Percentiles rank a stretch among this genome's conserved stretches.
These are phyloP conservation scores for Boletellus deceptivus DNA, from an alignment of 1,284 basidiomycete species.

Conservation along the genomic window DNA sequence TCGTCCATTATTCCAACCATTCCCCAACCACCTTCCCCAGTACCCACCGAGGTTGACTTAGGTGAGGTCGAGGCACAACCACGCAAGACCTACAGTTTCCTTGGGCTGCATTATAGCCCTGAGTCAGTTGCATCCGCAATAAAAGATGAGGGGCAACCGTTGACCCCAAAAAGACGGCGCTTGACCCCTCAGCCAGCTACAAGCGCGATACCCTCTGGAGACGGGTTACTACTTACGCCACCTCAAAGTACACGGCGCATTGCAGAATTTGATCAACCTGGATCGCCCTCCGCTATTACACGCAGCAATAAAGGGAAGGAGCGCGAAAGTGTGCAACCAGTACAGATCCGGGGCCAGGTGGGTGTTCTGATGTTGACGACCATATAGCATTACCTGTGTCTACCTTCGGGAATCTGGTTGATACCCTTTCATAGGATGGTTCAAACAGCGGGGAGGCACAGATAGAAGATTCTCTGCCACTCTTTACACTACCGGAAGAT, in stretches of 20 bases:
- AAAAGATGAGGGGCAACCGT: conserved; percentile 20
- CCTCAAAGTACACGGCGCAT: conserved; percentile 19
- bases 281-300: background rate
- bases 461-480: conserved; percentile 18
- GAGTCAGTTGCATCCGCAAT: conserved; percentile 4
- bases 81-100: conserved; percentile 25
- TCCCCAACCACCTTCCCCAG: conserved; percentile 27
- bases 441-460: background rate
- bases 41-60: conserved; percentile 23
- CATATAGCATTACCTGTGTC: background rate
- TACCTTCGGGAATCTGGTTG: background rate
- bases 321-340: conserved; percentile 11
- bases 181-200: conserved; percentile 2
- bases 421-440: conserved; percentile 3
- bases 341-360: conserved; percentile 9
- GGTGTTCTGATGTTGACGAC: conserved; percentile 3
- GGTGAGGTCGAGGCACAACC: conserved; percentile 16
- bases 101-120: conserved; percentile 19
- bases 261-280: background rate
- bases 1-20: background rate
- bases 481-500: conserved; percentile 22
- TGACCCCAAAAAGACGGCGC: conserved; percentile 27
- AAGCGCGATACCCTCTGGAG: background rate
- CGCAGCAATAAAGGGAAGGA: conserved; percentile 24
- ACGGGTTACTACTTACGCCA: conserved; percentile 17